These are phyloP conservation scores for Citrus sp. DNA, from an alignment of 345 rosid species.

Conservation along the genomic window DNA sequence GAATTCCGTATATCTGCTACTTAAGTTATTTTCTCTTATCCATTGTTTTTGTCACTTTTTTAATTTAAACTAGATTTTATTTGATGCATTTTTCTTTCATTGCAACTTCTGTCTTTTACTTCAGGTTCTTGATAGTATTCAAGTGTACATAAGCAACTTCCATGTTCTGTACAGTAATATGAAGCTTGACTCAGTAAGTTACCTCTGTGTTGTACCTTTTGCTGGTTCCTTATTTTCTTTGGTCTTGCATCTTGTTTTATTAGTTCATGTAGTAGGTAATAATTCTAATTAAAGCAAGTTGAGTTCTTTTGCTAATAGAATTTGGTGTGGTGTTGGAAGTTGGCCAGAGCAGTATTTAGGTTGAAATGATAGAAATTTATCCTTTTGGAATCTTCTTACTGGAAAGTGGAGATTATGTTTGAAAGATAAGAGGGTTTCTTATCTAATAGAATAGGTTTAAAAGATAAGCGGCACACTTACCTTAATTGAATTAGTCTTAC, in stretches of 20 bases:
- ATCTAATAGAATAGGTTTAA: too few species aligned
- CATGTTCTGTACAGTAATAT: constrained; percentile 58
- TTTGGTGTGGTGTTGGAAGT: neutral
- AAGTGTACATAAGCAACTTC: constrained; percentile 74
- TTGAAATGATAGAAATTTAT: neutral
- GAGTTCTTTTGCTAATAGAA: neutral
- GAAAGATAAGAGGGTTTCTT: too few species aligned
- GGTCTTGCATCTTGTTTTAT: neutral
- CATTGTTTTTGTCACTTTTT: neutral
- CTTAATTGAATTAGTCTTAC: neutral
- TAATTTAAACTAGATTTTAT: neutral
- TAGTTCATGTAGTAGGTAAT: neutral
- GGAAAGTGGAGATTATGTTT: neutral
- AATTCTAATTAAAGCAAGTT: neutral
- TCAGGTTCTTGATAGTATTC: constrained; percentile 86
- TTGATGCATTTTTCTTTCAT: neutral
- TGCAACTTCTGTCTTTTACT: constrained; percentile 5
- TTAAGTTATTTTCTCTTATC: neutral
- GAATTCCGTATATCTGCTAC: constrained; percentile 1
- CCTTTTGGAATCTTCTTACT: neutral
- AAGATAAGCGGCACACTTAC: neutral
- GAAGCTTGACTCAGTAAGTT: constrained; percentile 57
- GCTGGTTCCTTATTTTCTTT: neutral
- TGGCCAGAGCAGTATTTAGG: neutral
- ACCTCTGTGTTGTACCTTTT: neutral